Conservation (phyloP, 208 protist species). For the Leptomonas seymouri region DNA sequence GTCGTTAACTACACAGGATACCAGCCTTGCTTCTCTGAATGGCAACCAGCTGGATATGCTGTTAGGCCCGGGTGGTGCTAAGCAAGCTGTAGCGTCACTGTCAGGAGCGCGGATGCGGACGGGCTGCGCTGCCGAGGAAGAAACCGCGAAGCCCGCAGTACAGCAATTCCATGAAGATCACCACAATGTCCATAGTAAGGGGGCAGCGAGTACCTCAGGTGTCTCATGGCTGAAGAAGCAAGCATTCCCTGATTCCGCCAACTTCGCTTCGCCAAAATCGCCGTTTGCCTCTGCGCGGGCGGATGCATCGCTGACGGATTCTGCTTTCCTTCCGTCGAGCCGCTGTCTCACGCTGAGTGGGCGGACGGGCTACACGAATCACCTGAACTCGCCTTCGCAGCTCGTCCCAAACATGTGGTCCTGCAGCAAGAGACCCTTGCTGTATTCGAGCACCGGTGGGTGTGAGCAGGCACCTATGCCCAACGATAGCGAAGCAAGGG, state of each 20-base stretch:
- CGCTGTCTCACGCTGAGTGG: constrained; percentile 2
- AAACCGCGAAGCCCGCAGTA: too few species aligned
- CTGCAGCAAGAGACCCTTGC: not conserved
- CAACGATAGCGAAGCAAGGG: not conserved
- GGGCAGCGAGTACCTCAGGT: too few species aligned
- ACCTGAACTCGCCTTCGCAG: not conserved
- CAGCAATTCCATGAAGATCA: too few species aligned
- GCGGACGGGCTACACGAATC: constrained; percentile 14
- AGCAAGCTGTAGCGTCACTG: not conserved
- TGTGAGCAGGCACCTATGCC: not conserved
- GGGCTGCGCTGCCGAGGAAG: too few species aligned
- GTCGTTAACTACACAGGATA: constrained; percentile 23
- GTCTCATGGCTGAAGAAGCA: too few species aligned
- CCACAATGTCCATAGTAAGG: too few species aligned
- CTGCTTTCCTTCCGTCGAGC: not conserved
- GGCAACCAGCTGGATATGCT: constrained; percentile 46
- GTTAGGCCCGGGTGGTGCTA: constrained; percentile 3
- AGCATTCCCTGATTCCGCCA: too few species aligned
- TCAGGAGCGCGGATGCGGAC: not conserved
- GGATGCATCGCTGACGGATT: too few species aligned
- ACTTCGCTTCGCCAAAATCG: too few species aligned
- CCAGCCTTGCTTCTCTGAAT: constrained; percentile 42
- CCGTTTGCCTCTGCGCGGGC: too few species aligned
- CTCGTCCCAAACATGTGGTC: constrained; percentile 9
- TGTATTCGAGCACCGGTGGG: not conserved